phyloP scores from a whole-genome alignment of 2,329 filamentous ascomycete genomes.

The Alternaria burnsii region DNA sequence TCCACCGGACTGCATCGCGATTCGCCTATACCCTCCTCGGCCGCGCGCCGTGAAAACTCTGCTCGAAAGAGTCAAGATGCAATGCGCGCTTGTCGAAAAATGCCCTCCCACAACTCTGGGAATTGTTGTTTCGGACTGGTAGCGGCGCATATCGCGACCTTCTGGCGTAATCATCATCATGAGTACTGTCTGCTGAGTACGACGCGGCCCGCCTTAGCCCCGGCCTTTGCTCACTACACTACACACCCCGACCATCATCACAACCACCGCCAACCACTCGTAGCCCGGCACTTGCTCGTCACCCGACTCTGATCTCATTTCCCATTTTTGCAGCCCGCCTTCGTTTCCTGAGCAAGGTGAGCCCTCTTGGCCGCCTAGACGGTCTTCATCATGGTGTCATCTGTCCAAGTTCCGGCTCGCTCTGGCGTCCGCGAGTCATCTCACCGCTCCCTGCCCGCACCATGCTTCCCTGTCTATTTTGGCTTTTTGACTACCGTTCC shows the following conservation, averaged over 20 bases:
- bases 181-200: conserved; percentile 26
- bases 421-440: conserved; percentile 46
- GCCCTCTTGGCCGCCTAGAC: conserved; percentile 27
- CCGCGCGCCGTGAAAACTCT: conserved; percentile 33
- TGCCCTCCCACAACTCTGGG: conserved; percentile 9
- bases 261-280: conserved; percentile 15
- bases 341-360: conserved; percentile 28
- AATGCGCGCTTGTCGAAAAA: conserved; percentile 19
- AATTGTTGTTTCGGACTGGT: conserved; percentile 11
- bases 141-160: conserved; percentile 17
- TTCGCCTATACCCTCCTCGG: conserved; percentile 30
- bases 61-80: conserved; percentile 31
- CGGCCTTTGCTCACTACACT: not conserved
- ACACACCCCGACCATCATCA: conserved; percentile 10
- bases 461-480: conserved; percentile 35
- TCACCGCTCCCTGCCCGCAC: conserved; percentile 42
- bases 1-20: conserved; percentile 26
- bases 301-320: conserved; percentile 36
- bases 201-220: conserved; percentile 10
- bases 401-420: conserved; percentile 40
- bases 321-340: conserved; percentile 17
- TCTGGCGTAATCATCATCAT: conserved; percentile 25
- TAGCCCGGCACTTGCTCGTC: conserved; percentile 30
- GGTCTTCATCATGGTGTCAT: conserved; percentile 43
- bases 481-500: conserved; percentile 18